Evolutionary conservation across 306 rosid genomes (phyloP).

Genomic region (Cajanus cajan): DNA sequence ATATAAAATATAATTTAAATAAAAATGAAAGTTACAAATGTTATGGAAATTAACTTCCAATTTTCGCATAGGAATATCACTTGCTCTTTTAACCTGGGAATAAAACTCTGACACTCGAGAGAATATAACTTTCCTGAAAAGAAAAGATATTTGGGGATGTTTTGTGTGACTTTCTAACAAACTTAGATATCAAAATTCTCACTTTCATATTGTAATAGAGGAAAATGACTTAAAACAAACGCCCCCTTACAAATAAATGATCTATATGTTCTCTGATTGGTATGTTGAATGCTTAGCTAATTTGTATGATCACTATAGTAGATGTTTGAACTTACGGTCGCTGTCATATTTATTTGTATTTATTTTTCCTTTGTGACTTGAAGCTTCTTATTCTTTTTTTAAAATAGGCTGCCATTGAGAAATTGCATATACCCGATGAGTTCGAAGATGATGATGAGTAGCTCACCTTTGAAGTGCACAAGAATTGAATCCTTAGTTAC

Average conservation of each 20-base stretch:
- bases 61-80: no score
- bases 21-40: no score
- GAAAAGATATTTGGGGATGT: no score
- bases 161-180: no score
- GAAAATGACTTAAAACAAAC: no score
- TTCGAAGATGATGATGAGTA: slow-evolving; percentile 69
- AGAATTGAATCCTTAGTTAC: slow-evolving; percentile 29
- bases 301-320: neutral
- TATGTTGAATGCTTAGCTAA: slow-evolving; percentile 6
- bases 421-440: slow-evolving; percentile 87
- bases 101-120: no score
- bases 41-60: no score
- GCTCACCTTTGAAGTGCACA: slow-evolving; percentile 22
- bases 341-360: neutral
- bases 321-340: neutral
- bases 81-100: no score
- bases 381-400: slow-evolving; percentile 2
- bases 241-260: neutral
- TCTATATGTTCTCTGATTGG: neutral
- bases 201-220: no score
- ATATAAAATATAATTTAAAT: no score
- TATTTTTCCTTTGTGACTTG: neutral
- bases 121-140: no score
- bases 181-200: no score
- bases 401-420: slow-evolving; percentile 85